Evolutionary conservation across 345 rosid genomes (phyloP).

Genomic region (Acer campestre): DNA sequence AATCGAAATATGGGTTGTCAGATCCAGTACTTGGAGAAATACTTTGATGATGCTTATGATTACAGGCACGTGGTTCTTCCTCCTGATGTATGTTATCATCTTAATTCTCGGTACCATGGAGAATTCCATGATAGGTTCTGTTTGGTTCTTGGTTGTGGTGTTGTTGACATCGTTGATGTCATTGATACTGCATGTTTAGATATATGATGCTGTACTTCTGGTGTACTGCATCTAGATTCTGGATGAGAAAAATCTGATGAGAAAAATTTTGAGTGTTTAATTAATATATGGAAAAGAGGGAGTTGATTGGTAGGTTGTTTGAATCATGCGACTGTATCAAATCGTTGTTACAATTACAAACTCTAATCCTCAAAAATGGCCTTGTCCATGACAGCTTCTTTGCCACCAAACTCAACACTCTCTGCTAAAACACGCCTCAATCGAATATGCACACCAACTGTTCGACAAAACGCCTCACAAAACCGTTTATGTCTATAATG

Average conservation of each 20-base stretch:
- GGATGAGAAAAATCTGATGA: too few species aligned
- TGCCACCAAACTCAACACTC: constrained; percentile 23
- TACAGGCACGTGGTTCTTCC: constrained; percentile 90
- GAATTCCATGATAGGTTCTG: too few species aligned
- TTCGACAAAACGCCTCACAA: constrained; percentile 52
- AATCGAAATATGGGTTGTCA: too few species aligned
- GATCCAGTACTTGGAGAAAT: constrained; percentile 97
- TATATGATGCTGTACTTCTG: constrained; percentile 14
- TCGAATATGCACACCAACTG: constrained; percentile 41
- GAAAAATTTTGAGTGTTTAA: too few species aligned
- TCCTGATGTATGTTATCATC: too few species aligned
- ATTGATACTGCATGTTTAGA: constrained; percentile 1
- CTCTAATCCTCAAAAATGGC: constrained; percentile 33
- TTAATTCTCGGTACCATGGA: too few species aligned
- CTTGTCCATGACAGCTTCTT: constrained; percentile 25
- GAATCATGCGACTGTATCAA: constrained; percentile 25
- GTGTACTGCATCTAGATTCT: constrained; percentile 13
- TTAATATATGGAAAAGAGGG: constrained; percentile 26
- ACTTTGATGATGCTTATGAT: constrained; percentile 84
- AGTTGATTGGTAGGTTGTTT: constrained; percentile 15
- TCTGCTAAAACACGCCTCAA: constrained; percentile 1
- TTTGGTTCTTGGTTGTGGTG: not conserved
- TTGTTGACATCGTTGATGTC: constrained; percentile 10
- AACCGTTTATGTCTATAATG: constrained; percentile 49
- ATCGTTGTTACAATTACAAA: constrained; percentile 25